These are phyloP conservation scores for Gossypium schwendimanii DNA, from an alignment of 441 rosid species.

Conservation along the genomic window DNA sequence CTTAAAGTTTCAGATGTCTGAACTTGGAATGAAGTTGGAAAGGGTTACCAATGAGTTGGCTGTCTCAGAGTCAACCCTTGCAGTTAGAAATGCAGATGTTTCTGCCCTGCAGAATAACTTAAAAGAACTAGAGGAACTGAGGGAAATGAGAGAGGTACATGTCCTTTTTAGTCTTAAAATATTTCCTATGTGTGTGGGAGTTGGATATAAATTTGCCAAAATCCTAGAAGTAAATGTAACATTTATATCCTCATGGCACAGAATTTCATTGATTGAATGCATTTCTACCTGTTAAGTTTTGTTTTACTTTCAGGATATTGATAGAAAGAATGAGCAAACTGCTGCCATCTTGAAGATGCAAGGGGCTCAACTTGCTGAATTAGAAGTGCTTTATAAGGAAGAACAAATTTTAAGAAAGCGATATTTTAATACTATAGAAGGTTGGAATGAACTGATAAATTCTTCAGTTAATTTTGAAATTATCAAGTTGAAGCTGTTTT, in stretches of 20 bases:
- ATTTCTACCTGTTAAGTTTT: slow-evolving; percentile 10
- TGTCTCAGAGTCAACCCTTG: slow-evolving; percentile 48
- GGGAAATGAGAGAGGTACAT: slow-evolving; percentile 93
- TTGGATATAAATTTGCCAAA: neutral
- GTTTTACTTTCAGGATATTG: slow-evolving; percentile 63
- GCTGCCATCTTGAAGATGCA: slow-evolving; percentile 96
- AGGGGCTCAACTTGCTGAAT: slow-evolving; percentile 82
- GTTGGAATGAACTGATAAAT: slow-evolving; percentile 23
- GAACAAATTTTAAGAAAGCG: slow-evolving; percentile 83
- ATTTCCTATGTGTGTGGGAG: neutral
- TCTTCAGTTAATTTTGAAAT: neutral
- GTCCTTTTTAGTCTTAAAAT: neutral
- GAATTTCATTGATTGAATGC: neutral
- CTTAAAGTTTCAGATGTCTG: slow-evolving; percentile 50
- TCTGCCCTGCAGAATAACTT: slow-evolving; percentile 51
- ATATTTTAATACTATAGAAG: slow-evolving; percentile 90
- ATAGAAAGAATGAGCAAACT: slow-evolving; percentile 92
- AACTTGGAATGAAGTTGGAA: slow-evolving; percentile 66
- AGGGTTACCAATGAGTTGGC: slow-evolving; percentile 43
- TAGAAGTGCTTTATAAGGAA: slow-evolving; percentile 79
- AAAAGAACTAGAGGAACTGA: slow-evolving; percentile 80
- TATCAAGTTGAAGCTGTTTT: neutral
- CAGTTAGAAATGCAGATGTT: slow-evolving; percentile 46
- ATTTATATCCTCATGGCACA: neutral
- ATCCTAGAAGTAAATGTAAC: neutral